Base-by-base conservation (phyloP, 140 eudicot species). In the Anethum foeniculum region DNA sequence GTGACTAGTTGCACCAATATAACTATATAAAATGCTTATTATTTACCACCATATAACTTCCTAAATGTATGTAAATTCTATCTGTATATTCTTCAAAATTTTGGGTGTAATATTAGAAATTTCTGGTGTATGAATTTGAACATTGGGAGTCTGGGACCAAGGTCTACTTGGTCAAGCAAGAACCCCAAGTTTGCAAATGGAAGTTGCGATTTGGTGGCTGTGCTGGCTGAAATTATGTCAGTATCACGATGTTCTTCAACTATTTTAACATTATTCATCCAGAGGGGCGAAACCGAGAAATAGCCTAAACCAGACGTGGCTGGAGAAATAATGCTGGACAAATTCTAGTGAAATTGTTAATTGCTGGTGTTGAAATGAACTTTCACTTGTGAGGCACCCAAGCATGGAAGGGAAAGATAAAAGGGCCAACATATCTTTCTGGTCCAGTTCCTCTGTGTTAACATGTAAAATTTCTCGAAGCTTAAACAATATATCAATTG, bases 321-420 rank as follows among this genome's bases (percentile, higher is more conserved):
- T 1, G 97, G 92, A 74, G 96, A 92, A 23, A 87, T 30, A 84
- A 81, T 10, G 91, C 30, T 3, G 90, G 88, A 23, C 90, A 75
- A 79, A 77, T 79, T 51, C 83, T 83, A 62, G 87, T 54, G 28
- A 79, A 36, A 21, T 83, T 79, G 11, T 85, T 86, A 68, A 75
- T 80, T 19, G 68, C 65, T 64, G 71, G 21, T 52, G 77, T 62
- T 18, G 88, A 84, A 83, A 60, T 14, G 85, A 80, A 36, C 78
- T 78, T 48, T 79, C 87, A 64, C 67, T 80, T 9, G 49, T 85
- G 7, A 72, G 52, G 52, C 83, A 75, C 52, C 85, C 71, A 4
- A 75, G 13, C 8, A 12, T 34, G 79, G 84, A 80, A 81, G 88
- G 80, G 39, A 87, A 81, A 39, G 86, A 80, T 86, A 89, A 89